Evolutionary conservation across 1,284 basidiomycete genomes (phyloP).

Genomic region (Papiliotrema nemorosa): DNA sequence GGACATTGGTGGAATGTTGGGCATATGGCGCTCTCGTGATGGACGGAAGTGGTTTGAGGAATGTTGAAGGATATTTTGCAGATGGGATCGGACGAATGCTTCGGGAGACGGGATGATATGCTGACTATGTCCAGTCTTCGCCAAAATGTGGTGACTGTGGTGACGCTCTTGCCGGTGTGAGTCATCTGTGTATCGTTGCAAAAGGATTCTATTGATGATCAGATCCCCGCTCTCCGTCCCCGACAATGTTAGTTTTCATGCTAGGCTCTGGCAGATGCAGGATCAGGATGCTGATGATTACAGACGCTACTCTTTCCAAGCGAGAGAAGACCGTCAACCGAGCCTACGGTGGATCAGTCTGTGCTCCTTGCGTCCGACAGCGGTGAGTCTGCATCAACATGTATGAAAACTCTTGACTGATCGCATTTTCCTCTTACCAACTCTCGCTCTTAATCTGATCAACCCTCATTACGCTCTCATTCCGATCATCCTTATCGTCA

Average conservation of each 20-base stretch:
- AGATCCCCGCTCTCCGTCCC: constrained; percentile 90
- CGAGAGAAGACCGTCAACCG: constrained; percentile 89
- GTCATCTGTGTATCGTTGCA: constrained; percentile 41
- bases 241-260: constrained; percentile 58
- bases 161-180: constrained; percentile 80
- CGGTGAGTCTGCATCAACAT: constrained; percentile 58
- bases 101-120: neutral
- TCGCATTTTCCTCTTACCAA: constrained; percentile 4
- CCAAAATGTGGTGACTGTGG: constrained; percentile 99
- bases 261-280: neutral
- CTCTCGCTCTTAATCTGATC: neutral
- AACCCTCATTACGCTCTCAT: constrained; percentile 2
- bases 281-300: constrained; percentile 2
- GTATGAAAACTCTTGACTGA: constrained; percentile 5
- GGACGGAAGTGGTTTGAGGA: no score
- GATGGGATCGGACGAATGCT: neutral
- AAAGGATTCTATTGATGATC: constrained; percentile 7
- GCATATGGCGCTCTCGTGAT: no score
- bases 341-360: constrained; percentile 93
- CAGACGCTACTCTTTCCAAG: constrained; percentile 84
- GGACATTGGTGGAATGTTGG: no score
- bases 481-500: neutral
- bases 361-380: constrained; percentile 85
- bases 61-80: no score
- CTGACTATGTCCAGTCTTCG: constrained; percentile 48